A percentile compares a stretch with the other conserved stretches of the same genome.
Conservation (phyloP, 805 yeast genomes). For the Ogataea naganishii region DNA sequence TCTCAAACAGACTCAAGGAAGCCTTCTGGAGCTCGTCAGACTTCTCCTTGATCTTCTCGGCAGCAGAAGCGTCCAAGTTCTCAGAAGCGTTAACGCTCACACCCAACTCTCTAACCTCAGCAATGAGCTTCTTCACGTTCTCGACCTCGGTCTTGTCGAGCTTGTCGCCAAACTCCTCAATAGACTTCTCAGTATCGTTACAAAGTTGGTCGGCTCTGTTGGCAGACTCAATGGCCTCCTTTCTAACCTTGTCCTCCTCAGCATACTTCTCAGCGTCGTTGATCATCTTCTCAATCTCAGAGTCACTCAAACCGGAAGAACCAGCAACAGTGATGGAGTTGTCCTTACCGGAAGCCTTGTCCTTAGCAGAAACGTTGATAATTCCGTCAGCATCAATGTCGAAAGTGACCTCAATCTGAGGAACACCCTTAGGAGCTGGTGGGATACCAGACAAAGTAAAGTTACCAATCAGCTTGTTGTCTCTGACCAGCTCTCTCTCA, state of each 20-base stretch:
- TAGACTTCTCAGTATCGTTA: constrained; percentile 82
- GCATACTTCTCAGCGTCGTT: constrained; percentile 84
- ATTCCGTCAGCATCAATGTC: constrained; percentile 97
- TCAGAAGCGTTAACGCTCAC: constrained; percentile 51
- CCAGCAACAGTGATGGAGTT: constrained; percentile 96
- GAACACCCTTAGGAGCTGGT: constrained; percentile 83
- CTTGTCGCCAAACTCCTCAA: constrained; percentile 65
- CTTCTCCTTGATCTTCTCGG: constrained; percentile 52
- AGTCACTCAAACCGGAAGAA: constrained; percentile 83
- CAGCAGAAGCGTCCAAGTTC: constrained; percentile 33
- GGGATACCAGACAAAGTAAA: constrained; percentile 88
- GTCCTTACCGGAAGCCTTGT: constrained; percentile 88
- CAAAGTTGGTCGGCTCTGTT: constrained; percentile 71
- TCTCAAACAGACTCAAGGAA: constrained; percentile 69
- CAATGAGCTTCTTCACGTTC: constrained; percentile 43
- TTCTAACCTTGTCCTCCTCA: constrained; percentile 80
- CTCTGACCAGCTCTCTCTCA: constrained; percentile 91
- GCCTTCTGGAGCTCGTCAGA: constrained; percentile 69
- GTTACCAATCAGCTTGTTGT: constrained; percentile 92
- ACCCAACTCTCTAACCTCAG: constrained; percentile 54
- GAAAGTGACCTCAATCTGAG: constrained; percentile 85
- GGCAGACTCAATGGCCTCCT: constrained; percentile 68
- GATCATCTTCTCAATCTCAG: constrained; percentile 87
- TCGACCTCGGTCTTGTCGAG: constrained; percentile 41
- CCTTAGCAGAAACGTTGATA: constrained; percentile 90